phyloP scores from a whole-genome alignment of 1,284 basidiomycete species.

The Ceratobasidium sp. region DNA sequence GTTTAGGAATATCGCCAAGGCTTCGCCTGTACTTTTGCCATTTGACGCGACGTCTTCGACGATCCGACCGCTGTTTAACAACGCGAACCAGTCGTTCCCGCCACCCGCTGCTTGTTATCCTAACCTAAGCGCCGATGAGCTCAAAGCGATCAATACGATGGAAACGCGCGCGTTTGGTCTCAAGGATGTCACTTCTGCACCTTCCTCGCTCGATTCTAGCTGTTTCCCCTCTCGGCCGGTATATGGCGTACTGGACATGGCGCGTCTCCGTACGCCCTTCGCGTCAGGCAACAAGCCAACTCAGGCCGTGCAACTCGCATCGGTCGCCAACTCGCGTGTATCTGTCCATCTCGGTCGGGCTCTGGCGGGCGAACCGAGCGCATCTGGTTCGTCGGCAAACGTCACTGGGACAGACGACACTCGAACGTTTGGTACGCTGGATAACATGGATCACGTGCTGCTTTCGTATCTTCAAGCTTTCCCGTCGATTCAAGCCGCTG shows the following conservation, averaged over 20 bases:
- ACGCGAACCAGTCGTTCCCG: constrained; percentile 66
- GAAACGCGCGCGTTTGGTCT: constrained; percentile 69
- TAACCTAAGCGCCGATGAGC: constrained; percentile 59
- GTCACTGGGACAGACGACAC: constrained; percentile 62
- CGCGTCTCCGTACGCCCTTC: constrained; percentile 70
- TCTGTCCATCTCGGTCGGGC: constrained; percentile 65
- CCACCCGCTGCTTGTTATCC: constrained; percentile 73
- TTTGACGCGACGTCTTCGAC: constrained; percentile 66
- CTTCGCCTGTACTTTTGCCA: constrained; percentile 69
- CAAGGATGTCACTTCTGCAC: constrained; percentile 52
- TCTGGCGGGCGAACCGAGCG: constrained; percentile 64
- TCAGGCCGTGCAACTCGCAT: constrained; percentile 66
- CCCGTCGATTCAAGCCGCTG: constrained; percentile 61
- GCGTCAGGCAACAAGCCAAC: constrained; percentile 59
- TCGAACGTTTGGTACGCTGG: constrained; percentile 68
- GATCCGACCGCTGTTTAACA: constrained; percentile 61
- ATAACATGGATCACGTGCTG: constrained; percentile 69
- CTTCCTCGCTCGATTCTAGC: constrained; percentile 61
- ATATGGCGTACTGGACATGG: constrained; percentile 72
- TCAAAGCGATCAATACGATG: constrained; percentile 62
- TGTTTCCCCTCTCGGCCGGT: constrained; percentile 71
- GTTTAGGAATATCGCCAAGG: constrained; percentile 64
- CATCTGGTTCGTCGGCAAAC: constrained; percentile 54
- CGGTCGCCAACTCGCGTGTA: constrained; percentile 63
- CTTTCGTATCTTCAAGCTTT: constrained; percentile 70